Evolutionary conservation across 1,284 basidiomycete species (phyloP), one percentile per base, ranked within the genome.

Genomic region (Ceratobasidium sp.): DNA sequence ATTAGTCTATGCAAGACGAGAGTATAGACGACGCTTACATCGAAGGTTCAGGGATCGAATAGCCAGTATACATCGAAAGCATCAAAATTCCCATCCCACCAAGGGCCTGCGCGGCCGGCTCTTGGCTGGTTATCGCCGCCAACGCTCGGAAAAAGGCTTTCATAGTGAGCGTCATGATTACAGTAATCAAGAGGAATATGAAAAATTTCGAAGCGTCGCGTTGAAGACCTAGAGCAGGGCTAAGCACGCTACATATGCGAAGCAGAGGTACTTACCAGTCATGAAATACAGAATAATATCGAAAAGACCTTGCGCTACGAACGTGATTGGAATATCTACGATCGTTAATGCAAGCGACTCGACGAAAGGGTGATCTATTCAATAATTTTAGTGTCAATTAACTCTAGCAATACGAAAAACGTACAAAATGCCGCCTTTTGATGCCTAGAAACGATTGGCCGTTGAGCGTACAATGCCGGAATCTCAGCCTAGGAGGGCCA

Each of bases 381-480:
- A n/a, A n/a, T n/a, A n/a, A 57, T 57, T 7, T 1, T 25, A 2
- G 47, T 35, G 13, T 56, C 32, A 57, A 47, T 32, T 13, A 32
- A 57, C 13, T 20, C 20, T 20, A 15, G 50, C 2, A 29, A 25
- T 32, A 15, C 40, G 38, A n/a, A 3, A 29, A 5, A 35, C 54
- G 15, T 15, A 58, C 54, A 88, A 74, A 88, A 80, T 1, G 86
- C 87, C 0, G 83, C 83, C 57, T 83, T 83, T 68, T 82, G 77
- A 69, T 88, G 87, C 43, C 85, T 84, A 22, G 83, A 80, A 3
- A 92, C 83, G 64, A 94, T 91, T 0, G 89, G 86, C 31, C 91
- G 87, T 74, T 92, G 89, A 1, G 82, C 77, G 77, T 88, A 92
- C 4, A 91, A 81, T 0, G 87, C 83, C 0, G 89, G 87, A 52